Conservation (phyloP, 139 green algal genomes). For the Coccomyxa sp. region DNA sequence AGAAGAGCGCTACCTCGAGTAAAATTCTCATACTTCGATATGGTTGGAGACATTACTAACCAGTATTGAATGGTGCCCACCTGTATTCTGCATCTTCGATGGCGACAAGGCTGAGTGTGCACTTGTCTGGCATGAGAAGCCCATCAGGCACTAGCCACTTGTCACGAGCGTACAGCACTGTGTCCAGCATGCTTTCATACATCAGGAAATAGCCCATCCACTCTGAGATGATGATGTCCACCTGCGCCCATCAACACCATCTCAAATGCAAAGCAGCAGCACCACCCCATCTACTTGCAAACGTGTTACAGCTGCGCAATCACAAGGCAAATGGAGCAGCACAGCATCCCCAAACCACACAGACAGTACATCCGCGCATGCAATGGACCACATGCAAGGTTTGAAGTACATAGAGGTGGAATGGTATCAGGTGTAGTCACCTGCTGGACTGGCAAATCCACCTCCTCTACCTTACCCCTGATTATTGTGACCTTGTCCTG, state of each 20-base stretch:
- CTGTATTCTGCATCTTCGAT: conserved; percentile 93
- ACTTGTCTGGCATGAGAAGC: conserved; percentile 83
- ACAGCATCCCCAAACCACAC: background rate
- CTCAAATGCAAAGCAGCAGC: background rate
- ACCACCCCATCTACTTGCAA: too few relatives aligned
- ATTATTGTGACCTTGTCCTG: conserved; percentile 66
- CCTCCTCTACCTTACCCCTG: conserved; percentile 62
- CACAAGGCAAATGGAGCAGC: background rate
- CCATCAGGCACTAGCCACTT: conserved; percentile 76
- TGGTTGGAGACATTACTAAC: background rate
- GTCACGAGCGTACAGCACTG: conserved; percentile 66
- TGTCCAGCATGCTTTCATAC: conserved; percentile 96
- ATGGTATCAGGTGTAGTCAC: conserved; percentile 25
- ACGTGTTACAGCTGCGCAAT: background rate
- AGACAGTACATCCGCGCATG: background rate
- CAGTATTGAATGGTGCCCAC: background rate
- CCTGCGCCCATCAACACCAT: conserved; percentile 23
- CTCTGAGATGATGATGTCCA: conserved; percentile 87
- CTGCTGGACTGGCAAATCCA: conserved; percentile 58
- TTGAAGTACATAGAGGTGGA: too few relatives aligned
- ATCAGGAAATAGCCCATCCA: conserved; percentile 99
- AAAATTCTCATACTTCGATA: background rate
- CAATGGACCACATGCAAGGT: too few relatives aligned
- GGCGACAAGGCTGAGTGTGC: conserved; percentile 70
- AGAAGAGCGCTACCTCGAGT: background rate